A percentile compares a stretch with the other conserved stretches of the same genome.
Conservation (phyloP, 2,329 filamentous ascomycete genomes). For the Colletotrichum sidae region DNA sequence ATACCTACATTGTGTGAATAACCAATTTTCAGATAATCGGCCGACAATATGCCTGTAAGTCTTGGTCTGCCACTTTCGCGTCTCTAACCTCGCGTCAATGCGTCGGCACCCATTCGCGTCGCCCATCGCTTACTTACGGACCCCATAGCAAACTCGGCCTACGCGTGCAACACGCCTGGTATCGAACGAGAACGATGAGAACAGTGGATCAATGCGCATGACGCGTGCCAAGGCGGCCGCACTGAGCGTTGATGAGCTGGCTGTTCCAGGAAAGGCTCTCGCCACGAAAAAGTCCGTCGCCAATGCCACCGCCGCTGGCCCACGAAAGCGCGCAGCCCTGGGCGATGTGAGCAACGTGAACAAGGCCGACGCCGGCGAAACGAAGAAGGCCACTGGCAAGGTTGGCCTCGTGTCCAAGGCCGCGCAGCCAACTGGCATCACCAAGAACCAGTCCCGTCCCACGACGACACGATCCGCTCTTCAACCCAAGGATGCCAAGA, state of each 20-base stretch:
- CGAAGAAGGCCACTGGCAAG: constrained; percentile 80
- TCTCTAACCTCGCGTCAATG: neutral
- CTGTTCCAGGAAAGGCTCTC: constrained; percentile 71
- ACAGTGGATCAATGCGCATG: constrained; percentile 81
- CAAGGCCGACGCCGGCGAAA: constrained; percentile 78
- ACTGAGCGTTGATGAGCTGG: constrained; percentile 71
- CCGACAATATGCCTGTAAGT: constrained; percentile 53
- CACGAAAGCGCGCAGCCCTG: constrained; percentile 83
- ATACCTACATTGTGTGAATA: constrained; percentile 13
- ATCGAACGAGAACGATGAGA: constrained; percentile 96
- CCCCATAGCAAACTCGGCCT: constrained; percentile 69
- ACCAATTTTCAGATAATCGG: constrained; percentile 27
- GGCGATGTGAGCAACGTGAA: constrained; percentile 96
- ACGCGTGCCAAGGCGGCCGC: constrained; percentile 93
- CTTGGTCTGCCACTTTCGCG: constrained; percentile 2
- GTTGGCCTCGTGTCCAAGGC: constrained; percentile 81
- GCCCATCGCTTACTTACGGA: constrained; percentile 41
- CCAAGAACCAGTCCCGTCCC: constrained; percentile 72
- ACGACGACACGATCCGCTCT: constrained; percentile 73
- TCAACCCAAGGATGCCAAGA: constrained; percentile 76
- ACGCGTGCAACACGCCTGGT: constrained; percentile 76
- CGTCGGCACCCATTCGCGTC: constrained; percentile 20
- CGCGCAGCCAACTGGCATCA: constrained; percentile 82
- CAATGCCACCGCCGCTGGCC: constrained; percentile 59
- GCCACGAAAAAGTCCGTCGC: constrained; percentile 76